Base-by-base conservation (phyloP, 2,329 filamentous ascomycete genomes). In the Sporothrix brunneoviolacea region DNA sequence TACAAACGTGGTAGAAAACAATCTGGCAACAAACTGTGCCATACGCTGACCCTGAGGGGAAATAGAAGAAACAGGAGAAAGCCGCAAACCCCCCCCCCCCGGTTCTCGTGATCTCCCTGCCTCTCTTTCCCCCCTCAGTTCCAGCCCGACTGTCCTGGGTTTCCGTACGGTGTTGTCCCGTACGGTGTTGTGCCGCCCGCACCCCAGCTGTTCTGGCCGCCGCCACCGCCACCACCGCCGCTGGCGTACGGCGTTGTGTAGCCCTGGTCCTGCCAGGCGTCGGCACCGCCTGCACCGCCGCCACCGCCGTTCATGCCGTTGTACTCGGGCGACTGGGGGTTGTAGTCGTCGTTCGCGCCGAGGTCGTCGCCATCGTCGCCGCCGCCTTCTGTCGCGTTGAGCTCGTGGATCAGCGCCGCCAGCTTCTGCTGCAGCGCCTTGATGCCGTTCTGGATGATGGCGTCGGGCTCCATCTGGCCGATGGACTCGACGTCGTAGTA, bases 401-500 rank as follows among this genome's bases (percentile, higher is more conserved):
- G 68, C 61, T 75, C 75, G 51, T 68, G 65, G 48, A 77, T 75
- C 58, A 96, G 79, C 4, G 76, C 77, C 3, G 91, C 93, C 32
- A 98, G 80, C 71, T 98, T 98, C 58, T 86, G 80, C 66, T 97
- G 93, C 50, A 98, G 73, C 24, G 89, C 85, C 56, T 86, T 83
- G 66, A 98, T 95, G 30, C 90, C 91, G 61, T 89, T 83, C 60
- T 91, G 84, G 46, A 98, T 82, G 59, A 97, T 93, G 55, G 82
- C 79, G 62, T 98, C 91, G 0, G 93, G 91, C 27, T 93, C 88
- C 54, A 97, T 80, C 60, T 84, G 88, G 32, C 93, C 93, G 33
- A 87, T 84, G 41, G 86, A 85, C 68, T 98, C 93, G 41, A 98
- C 85, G 63, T 96, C 90, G 62, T 91, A 86, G 74, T 96, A 98